Base-by-base conservation (phyloP, 768 basidiomycete species). In the Pulveroboletus sp. region DNA sequence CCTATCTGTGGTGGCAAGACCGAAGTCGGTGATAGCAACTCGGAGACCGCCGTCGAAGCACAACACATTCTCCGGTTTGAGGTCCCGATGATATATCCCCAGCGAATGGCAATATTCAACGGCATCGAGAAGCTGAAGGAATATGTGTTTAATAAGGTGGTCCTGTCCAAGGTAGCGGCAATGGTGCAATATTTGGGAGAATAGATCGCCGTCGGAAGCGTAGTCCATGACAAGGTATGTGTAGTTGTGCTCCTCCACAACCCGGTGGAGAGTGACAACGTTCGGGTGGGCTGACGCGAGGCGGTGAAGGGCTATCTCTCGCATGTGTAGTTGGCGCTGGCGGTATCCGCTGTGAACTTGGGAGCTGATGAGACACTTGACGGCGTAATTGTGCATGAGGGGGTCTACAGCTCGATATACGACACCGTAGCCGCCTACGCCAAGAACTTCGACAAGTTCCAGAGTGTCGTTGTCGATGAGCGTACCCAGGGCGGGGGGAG, bases 1-100 rank as follows among this genome's bases (percentile, higher is more conserved):
- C 63, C 79, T 81, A 56, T 95, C 92, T 18, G 86, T 87, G 5
- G 94, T 96, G 3, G 94, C 87, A 7, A 98, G 79, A 21, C 95
- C 95, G 68, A 98, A 98, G 71, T 98, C 95, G 33, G 93, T 94
- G 55, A 98, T 80, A 45, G 89, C 85, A 46, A 96, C 80, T 44
- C 81, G 76, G 56, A 77, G 73, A 42, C 93, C 93, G 55, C 78
- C 70, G 65, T 85, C 78, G 73, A 85, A 87, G 69, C 92, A 94
- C 40, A 97, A 75, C 50, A 96, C 82, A 66, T 91, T 96, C 73
- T 99, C 95, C 5, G 95, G 95, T 75, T 98, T 99, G 63, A 99
- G 73, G 67, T 98, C 95, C 39, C 95, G 89, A 67, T 98, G 95
- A 73, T 89, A 95, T 61, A 99, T 92, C 39, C 90, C 90, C 42